Conservation (phyloP, 129 eudicot genomes). For the Lactuca sativa region DNA sequence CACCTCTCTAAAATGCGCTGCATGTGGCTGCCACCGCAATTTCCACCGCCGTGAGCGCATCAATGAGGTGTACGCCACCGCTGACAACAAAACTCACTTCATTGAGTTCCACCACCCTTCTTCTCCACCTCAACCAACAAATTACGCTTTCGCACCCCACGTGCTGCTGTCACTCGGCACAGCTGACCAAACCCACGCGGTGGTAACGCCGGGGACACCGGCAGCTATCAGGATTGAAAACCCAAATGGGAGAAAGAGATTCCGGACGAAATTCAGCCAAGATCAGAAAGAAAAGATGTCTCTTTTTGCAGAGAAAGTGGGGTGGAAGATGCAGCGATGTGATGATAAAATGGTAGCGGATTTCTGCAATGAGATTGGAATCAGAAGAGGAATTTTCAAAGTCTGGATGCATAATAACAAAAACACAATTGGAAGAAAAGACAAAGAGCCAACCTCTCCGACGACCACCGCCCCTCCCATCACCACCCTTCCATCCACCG, state of each 20-base stretch:
- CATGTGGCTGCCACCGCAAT: constrained; percentile 95
- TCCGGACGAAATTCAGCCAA: constrained; percentile 72
- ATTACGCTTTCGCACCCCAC: constrained; percentile 33
- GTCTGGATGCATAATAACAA: constrained; percentile 97
- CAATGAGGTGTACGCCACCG: constrained; percentile 21
- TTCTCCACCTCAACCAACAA: constrained; percentile 37
- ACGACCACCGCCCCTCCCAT: constrained; percentile 1
- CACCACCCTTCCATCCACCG: neutral
- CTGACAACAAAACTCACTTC: constrained; percentile 33
- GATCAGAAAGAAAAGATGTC: constrained; percentile 80
- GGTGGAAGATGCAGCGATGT: constrained; percentile 74
- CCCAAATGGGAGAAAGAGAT: constrained; percentile 61
- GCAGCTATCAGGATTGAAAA: constrained; percentile 48
- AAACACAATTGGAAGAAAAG: constrained; percentile 52
- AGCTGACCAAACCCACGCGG: constrained; percentile 36
- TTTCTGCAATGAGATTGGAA: constrained; percentile 70
- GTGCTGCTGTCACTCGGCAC: constrained; percentile 41
- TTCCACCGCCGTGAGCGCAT: constrained; percentile 79
- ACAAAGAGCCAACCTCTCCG: constrained; percentile 23
- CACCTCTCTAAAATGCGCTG: constrained; percentile 77
- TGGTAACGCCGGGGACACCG: constrained; percentile 56
- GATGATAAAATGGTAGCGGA: constrained; percentile 53
- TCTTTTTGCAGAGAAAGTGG: constrained; percentile 56
- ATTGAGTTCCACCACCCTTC: constrained; percentile 31
- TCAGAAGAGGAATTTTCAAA: constrained; percentile 64